Percentiles rank a stretch among this genome's conserved stretches.
Conservation (phyloP, 116 monocot species). For the Dioscorea cayenensis region DNA sequence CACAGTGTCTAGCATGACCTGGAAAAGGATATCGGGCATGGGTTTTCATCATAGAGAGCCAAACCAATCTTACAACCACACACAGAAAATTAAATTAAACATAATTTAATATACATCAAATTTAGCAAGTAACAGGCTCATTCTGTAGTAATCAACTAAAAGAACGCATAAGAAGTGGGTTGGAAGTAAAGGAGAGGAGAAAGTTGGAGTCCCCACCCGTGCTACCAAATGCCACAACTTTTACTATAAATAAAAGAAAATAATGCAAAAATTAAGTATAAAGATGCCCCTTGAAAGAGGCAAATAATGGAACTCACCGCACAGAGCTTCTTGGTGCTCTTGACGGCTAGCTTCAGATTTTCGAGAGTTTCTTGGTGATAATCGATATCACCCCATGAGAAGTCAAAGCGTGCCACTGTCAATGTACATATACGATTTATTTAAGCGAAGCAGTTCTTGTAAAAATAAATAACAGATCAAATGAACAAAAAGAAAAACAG, state of each 20-base stretch:
- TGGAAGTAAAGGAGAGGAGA: neutral
- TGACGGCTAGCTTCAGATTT: slow-evolving; percentile 84
- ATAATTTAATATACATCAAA: slow-evolving; percentile 2
- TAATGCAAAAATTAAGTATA: too few relatives aligned
- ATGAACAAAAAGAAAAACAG: neutral
- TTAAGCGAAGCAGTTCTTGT: neutral
- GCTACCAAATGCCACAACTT: too few relatives aligned
- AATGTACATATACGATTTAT: neutral
- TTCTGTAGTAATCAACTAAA: slow-evolving; percentile 2
- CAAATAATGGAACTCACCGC: slow-evolving; percentile 33
- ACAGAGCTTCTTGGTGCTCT: slow-evolving; percentile 88
- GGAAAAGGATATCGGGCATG: neutral
- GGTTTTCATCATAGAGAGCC: neutral
- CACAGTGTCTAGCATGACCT: slow-evolving; percentile 98
- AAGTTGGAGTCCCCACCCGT: too few relatives aligned
- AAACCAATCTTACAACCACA: neutral
- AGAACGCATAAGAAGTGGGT: neutral
- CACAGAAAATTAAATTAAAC: too few relatives aligned
- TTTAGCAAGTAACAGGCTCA: slow-evolving; percentile 90
- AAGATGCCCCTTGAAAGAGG: neutral
- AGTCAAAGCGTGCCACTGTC: slow-evolving; percentile 87
- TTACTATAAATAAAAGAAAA: too few relatives aligned
- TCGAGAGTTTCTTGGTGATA: slow-evolving; percentile 95
- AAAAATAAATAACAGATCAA: neutral
- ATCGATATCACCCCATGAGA: slow-evolving; percentile 79